Evolutionary conservation across 805 yeast species (phyloP).

Genomic region (Candida andamanensis): DNA sequence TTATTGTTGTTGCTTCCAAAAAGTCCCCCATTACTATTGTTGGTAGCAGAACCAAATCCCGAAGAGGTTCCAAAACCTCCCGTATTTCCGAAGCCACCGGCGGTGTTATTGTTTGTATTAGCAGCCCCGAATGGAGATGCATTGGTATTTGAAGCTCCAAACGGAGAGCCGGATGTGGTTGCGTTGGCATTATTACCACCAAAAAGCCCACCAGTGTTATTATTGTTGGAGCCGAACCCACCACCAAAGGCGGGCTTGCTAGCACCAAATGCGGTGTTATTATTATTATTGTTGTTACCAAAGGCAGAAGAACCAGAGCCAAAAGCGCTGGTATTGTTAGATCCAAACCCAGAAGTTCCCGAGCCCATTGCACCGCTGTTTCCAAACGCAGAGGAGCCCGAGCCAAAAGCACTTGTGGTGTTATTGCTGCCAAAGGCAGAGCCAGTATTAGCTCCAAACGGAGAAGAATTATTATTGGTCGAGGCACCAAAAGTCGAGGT

Average conservation of each 20-base stretch:
- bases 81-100: slow-evolving; percentile 22
- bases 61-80: slow-evolving; percentile 13
- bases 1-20: slow-evolving; percentile 21
- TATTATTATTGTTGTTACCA: slow-evolving; percentile 26
- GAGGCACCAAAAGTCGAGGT: slow-evolving; percentile 5
- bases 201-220: slow-evolving; percentile 15
- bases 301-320: slow-evolving; percentile 24
- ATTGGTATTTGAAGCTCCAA: slow-evolving; percentile 30
- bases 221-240: slow-evolving; percentile 17
- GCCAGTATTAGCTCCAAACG: slow-evolving; percentile 10
- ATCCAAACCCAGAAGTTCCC: slow-evolving; percentile 40
- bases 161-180: slow-evolving; percentile 14
- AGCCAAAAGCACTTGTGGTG: neutral
- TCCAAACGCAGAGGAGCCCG: slow-evolving; percentile 1
- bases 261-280: slow-evolving; percentile 21
- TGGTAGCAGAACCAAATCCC: slow-evolving; percentile 18
- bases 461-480: slow-evolving; percentile 13
- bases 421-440: slow-evolving; percentile 2
- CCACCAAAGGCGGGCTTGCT: slow-evolving; percentile 11
- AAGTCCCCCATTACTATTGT: slow-evolving; percentile 18
- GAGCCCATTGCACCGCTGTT: slow-evolving; percentile 10
- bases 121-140: slow-evolving; percentile 21
- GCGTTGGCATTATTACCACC: slow-evolving; percentile 23
- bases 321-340: slow-evolving; percentile 24
- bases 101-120: slow-evolving; percentile 17